Evolutionary conservation across 108 stramenopile species (phyloP).

Genomic region (Aurantiochytrium sp.): DNA sequence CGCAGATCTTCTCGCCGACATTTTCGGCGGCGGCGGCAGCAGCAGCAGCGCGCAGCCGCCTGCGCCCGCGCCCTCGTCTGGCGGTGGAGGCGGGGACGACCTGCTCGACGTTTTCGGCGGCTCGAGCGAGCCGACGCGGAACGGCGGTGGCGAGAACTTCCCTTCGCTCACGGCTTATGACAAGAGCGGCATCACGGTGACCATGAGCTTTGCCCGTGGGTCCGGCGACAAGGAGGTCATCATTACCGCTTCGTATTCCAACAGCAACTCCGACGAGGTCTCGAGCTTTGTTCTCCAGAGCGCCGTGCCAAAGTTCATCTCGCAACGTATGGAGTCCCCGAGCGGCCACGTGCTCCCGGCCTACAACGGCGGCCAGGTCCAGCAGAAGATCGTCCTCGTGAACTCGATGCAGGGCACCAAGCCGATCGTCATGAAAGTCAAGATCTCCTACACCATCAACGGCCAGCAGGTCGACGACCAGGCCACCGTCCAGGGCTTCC

Average conservation of each 20-base stretch:
- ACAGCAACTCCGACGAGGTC: conserved; percentile 69
- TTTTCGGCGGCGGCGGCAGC: conserved; percentile 60
- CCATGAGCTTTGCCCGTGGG: conserved; percentile 35
- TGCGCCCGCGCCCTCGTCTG: conserved; percentile 53
- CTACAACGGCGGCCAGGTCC: conserved; percentile 66
- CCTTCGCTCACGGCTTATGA: conserved; percentile 44
- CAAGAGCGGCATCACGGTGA: conserved; percentile 34
- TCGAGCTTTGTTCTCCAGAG: conserved; percentile 78
- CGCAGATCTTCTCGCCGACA: conserved; percentile 78
- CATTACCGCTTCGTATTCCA: conserved; percentile 72
- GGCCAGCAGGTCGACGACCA: conserved; percentile 72
- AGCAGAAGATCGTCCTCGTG: conserved; percentile 80
- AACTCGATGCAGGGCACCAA: conserved; percentile 83
- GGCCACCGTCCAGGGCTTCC: conserved; percentile 78
- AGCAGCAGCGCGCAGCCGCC: conserved; percentile 8
- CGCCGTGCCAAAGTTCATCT: conserved; percentile 94
- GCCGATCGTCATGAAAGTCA: conserved; percentile 90
- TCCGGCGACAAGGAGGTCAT: conserved; percentile 23
- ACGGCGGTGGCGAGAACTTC: conserved; percentile 34
- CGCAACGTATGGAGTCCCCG: conserved; percentile 91
- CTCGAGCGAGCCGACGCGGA: conserved; percentile 37
- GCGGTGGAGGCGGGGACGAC: not conserved
- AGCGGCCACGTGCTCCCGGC: conserved; percentile 76
- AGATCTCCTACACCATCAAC: conserved; percentile 80
- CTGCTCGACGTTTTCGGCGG: conserved; percentile 86